A percentile compares a stretch with the other conserved stretches of the same genome.
Conservation (phyloP, 2,329 filamentous ascomycete genomes). For the Sporothrix euskadiensis region DNA sequence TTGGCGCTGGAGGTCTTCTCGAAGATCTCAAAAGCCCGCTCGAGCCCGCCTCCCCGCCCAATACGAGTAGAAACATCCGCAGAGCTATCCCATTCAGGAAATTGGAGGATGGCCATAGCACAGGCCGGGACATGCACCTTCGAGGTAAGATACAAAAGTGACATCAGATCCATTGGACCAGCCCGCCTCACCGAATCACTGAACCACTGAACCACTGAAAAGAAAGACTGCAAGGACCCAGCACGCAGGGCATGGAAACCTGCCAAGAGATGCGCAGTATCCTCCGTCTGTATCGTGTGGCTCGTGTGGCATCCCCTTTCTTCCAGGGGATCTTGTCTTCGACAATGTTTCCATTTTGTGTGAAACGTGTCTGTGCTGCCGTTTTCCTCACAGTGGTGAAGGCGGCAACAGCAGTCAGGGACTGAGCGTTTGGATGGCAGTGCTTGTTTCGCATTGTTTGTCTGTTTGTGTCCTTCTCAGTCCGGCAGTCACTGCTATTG, state of each 20-base stretch:
- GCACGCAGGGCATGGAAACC: conserved; percentile 6
- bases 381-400: not conserved
- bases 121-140: not conserved
- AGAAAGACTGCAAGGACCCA: not conserved
- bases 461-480: not conserved
- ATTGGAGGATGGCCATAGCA: conserved; percentile 10
- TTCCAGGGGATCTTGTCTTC: not conserved
- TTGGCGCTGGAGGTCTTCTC: not conserved
- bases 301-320: not conserved
- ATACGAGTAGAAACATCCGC: not conserved
- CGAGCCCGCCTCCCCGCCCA: not conserved
- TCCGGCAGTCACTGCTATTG: not conserved
- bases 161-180: conserved; percentile 1
- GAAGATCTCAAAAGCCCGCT: too few species aligned
- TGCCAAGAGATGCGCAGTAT: conserved; percentile 8
- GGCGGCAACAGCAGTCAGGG: not conserved
- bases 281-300: not conserved
- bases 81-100: conserved; percentile 13
- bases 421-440: not conserved
- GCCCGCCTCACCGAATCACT: not conserved
- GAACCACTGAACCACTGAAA: not conserved
- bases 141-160: not conserved
- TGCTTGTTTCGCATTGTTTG: conserved; percentile 18
- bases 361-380: not conserved
- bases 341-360: conserved; percentile 6